Base-by-base conservation (phyloP, 331 rosid species). In the Rosa hybrid region DNA sequence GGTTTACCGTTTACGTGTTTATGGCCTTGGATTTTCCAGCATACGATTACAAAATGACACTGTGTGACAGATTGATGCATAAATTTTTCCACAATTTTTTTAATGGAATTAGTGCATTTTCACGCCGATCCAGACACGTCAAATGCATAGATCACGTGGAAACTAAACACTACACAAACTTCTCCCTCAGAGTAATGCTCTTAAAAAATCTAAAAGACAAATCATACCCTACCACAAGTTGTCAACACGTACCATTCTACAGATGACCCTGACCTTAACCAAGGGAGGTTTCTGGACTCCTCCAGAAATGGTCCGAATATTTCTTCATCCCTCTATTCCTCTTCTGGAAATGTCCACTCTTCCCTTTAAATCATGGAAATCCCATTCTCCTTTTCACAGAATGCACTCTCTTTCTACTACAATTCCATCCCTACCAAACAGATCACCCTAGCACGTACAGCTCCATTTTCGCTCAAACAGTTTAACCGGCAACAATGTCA, bases 311-410 rank as follows among this genome's bases (percentile, higher is more conserved):
- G 25, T 11, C 56, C 41, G 51, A 30, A 53, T 1, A 6, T 5
- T 20, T 42, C 83, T 10, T 38, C 62, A 30, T 13, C 54, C 23
- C 74, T 72, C 78, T 13, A 7, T 71, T 68, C 65, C 38, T 70
- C 39, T 67, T 70, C 78, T 71, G 71, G 84, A 81, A 60, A 38
- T 39, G 23, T 59, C 81, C 45, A 49, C 38, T 6, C 25, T 11
- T 54, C 21, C 65, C 85, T 71, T 76, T 41, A 75, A 70, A 81
- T 68, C 27, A 1, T 11, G 62, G n/a, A 30, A 23, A 21, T 16
- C 21, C 77, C 72, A 4, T 1, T 6, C 1, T 20, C 17, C 46
- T 1, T 7, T 0, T 46, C 65, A 13, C 11, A 16, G 0, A 13
- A 1, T 1, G 13, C 2, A 16, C 42, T 44, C 34, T 7, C 50